Conservation (phyloP, 2,329 filamentous ascomycete species). For the Plenodomus lindquistii region DNA sequence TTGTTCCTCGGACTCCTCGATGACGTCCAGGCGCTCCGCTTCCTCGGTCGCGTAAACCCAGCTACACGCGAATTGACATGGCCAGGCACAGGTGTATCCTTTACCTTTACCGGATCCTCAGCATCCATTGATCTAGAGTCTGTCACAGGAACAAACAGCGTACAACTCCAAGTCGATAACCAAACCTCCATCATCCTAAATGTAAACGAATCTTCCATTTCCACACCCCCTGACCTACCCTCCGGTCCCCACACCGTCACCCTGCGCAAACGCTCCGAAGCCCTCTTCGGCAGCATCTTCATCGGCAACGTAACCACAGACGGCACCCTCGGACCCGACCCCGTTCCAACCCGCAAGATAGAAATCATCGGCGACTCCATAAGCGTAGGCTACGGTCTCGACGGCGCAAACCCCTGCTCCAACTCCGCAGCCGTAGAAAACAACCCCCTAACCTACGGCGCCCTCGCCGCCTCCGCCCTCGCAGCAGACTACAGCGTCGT, state of each 20-base stretch:
- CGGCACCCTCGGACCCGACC: slow-evolving; percentile 26
- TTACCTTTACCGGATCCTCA: slow-evolving; percentile 48
- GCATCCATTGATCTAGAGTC: slow-evolving; percentile 42
- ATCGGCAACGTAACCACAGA: slow-evolving; percentile 34
- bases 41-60: slow-evolving; percentile 49
- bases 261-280: slow-evolving; percentile 48
- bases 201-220: slow-evolving; percentile 34
- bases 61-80: slow-evolving; percentile 51
- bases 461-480: slow-evolving; percentile 47
- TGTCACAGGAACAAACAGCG: slow-evolving; percentile 40
- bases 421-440: slow-evolving; percentile 48
- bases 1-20: slow-evolving; percentile 3
- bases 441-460: slow-evolving; percentile 50
- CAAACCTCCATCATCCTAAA: slow-evolving; percentile 26
- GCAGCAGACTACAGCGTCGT: slow-evolving; percentile 50
- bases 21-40: slow-evolving; percentile 8
- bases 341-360: slow-evolving; percentile 41
- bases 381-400: slow-evolving; percentile 51
- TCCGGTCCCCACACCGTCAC: slow-evolving; percentile 44
- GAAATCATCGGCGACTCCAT: slow-evolving; percentile 54
- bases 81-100: slow-evolving; percentile 50
- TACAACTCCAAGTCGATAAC: slow-evolving; percentile 42
- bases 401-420: slow-evolving; percentile 46
- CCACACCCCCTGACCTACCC: slow-evolving; percentile 34
- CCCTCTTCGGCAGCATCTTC: slow-evolving; percentile 39